Evolutionary conservation across 345 rosid species (phyloP).

Genomic region (Citrus maxima): DNA sequence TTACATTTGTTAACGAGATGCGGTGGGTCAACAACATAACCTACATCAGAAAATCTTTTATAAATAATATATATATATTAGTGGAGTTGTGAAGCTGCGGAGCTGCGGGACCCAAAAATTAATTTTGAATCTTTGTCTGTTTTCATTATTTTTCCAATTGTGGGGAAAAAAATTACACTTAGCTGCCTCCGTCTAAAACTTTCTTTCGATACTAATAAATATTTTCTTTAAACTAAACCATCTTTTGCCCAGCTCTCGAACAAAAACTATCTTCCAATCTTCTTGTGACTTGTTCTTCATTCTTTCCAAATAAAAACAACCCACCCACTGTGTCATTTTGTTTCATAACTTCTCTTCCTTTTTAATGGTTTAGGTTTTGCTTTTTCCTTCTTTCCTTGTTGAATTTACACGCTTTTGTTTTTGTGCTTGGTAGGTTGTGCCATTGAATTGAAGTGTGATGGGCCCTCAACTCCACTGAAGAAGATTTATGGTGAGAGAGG

Average conservation of each 20-base stretch:
- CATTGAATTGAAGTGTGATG: slow-evolving; percentile 30
- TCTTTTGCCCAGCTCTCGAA: neutral
- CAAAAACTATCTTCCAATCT: slow-evolving; percentile 30
- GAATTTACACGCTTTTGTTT: slow-evolving; percentile 25
- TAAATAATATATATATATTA: neutral
- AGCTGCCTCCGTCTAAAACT: neutral
- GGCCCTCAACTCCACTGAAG: slow-evolving; percentile 61
- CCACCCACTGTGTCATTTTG: slow-evolving; percentile 27
- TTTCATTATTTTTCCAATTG: neutral
- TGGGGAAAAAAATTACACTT: neutral
- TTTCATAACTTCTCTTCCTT: slow-evolving; percentile 18
- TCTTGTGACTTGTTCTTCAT: slow-evolving; percentile 13
- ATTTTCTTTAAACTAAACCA: neutral
- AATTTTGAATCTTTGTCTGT: slow-evolving; percentile 19
- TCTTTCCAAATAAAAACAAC: slow-evolving; percentile 19
- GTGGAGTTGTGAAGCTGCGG: slow-evolving; percentile 15
- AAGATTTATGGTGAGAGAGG: slow-evolving; percentile 25
- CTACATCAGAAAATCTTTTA: neutral
- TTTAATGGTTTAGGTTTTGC: slow-evolving; percentile 41
- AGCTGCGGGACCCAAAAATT: slow-evolving; percentile 16
- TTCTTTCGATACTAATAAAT: too few species aligned
- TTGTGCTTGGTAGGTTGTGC: slow-evolving; percentile 58
- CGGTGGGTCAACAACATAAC: slow-evolving; percentile 14
- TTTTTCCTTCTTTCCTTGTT: slow-evolving; percentile 22
- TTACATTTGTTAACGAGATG: neutral